Conservation (phyloP, 2,329 filamentous ascomycete genomes). For the Arachnomyces sp. region DNA sequence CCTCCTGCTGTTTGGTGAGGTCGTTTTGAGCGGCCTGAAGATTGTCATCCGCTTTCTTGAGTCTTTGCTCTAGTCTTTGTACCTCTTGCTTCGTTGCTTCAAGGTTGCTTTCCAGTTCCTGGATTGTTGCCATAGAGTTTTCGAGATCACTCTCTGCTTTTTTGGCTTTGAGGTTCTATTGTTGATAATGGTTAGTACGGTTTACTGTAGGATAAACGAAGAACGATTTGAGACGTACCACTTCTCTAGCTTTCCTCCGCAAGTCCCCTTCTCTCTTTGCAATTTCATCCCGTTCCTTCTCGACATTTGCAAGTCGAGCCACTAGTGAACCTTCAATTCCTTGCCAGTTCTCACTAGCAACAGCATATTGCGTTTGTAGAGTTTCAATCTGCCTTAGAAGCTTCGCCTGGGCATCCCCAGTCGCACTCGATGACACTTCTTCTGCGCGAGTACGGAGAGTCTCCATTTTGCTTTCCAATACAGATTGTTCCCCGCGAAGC, state of each 20-base stretch:
- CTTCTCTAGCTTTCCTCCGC: constrained; percentile 80
- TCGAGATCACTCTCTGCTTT: constrained; percentile 79
- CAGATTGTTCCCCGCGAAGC: constrained; percentile 65
- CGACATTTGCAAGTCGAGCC: constrained; percentile 66
- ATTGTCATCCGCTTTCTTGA: constrained; percentile 50
- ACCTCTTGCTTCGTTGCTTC: constrained; percentile 58
- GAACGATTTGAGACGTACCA: constrained; percentile 46
- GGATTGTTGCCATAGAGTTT: constrained; percentile 41
- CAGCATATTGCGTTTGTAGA: constrained; percentile 86
- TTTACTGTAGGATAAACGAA: background rate
- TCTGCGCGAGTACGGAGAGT: constrained; percentile 77
- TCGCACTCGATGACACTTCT: constrained; percentile 75
- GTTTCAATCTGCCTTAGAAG: constrained; percentile 90
- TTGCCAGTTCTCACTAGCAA: constrained; percentile 96
- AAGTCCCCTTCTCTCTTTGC: constrained; percentile 76
- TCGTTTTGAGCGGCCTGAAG: constrained; percentile 52
- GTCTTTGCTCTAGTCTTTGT: constrained; percentile 35
- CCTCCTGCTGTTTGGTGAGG: constrained; percentile 52
- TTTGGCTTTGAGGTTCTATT: constrained; percentile 58
- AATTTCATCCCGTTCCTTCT: constrained; percentile 86
- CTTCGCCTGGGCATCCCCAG: constrained; percentile 80
- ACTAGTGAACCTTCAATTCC: constrained; percentile 84
- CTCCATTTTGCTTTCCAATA: constrained; percentile 84
- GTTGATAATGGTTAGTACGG: constrained; percentile 19
- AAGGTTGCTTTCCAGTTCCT: constrained; percentile 47